Evolutionary conservation across 164 flowering plant species (phyloP), one percentile per base, ranked within the genome.

Genomic region (Stephania cephalantha): DNA sequence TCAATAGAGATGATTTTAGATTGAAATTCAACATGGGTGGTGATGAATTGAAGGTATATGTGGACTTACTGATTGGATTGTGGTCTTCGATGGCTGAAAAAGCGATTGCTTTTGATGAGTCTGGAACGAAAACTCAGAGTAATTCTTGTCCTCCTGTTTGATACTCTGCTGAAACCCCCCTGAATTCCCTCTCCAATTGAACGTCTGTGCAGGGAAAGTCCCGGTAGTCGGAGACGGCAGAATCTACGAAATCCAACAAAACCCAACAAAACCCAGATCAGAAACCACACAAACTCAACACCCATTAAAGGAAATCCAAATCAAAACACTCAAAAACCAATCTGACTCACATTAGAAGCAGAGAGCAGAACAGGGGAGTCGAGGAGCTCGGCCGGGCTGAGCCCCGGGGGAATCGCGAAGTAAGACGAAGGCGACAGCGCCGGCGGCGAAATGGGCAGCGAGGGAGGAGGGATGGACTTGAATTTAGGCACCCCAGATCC

Each of bases 151-250:
- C 74, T 84, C 90, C 69, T 80, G 82, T 75, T 82, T 86, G 46
- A 73, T 12, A 18, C 48, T 75, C 42, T 75, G 80, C 46, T 78
- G 83, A 53, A 77, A 74, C 13, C 77, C 78, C 45, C 65, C 71
- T 69, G 81, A 78, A 80, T 73, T 77, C 25, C 72, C 61, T 67
- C 46, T 82, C 92, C 89, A 85, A 78, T 84, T 82, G 69, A 84
- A 81, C 13, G 72, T 74, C 44, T 84, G 83, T 70, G 80, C 70
- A 48, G 82, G 82, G 75, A 86, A 85, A 61, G 85, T 75, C 65
- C 91, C 97, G 8, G 87, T 85, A 1, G 90, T 89, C n/a, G 94
- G 93, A 75, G 98, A 91, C 58, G 90, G 86, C 72, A 83, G 82
- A 82, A 80, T 71, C 97, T 92, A 77, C 76, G 4, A 35, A 35